Base-by-base conservation (phyloP, 139 green algal genomes). In the Dunaliella sp. region DNA sequence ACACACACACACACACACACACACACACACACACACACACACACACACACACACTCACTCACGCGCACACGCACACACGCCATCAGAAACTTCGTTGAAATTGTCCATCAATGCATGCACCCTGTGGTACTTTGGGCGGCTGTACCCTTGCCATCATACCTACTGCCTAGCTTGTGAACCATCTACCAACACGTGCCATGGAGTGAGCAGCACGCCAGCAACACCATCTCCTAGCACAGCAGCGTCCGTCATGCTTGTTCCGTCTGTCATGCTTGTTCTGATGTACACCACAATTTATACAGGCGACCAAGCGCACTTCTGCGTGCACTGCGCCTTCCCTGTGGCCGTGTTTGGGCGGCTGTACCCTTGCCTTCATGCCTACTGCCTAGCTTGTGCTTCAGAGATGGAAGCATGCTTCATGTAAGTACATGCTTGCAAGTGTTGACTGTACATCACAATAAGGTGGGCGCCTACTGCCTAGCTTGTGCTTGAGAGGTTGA, bases 291-390 rank as follows among this genome's bases (percentile, higher is more conserved):
- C n/a, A n/a, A n/a, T n/a, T n/a, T 65, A 26, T 65, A 37, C 91
- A 30, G 90, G 88, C 3, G 79, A 89, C 38, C 88, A 89, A 81
- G 90, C 91, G 1, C 93, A 96, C 80, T 92, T 95, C 32, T 96
- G 94, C 88, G 85, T 92, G 35, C 86, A 26, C 77, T 97, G 94
- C 87, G 88, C 93, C 32, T 93, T 92, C 33, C 94, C 94, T 0
- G 88, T 97, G 1, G 90, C 89, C 0, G 84, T 94, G 0, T 97
- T 97, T 76, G 94, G 94, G 12, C 87, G 92, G 12, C 88, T 95
- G 28, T 93, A 92, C 73, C 94, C 94, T 0, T 97, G 94, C 88
- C 87, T 94, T 3, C 94, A 97, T 82, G 89, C 91, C 34, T 97
- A 91, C 90, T 96, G 94, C 90, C 82, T 97, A 1, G 84, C 86